Conservation (phyloP, 306 rosid species). For the Betula pendula region DNA sequence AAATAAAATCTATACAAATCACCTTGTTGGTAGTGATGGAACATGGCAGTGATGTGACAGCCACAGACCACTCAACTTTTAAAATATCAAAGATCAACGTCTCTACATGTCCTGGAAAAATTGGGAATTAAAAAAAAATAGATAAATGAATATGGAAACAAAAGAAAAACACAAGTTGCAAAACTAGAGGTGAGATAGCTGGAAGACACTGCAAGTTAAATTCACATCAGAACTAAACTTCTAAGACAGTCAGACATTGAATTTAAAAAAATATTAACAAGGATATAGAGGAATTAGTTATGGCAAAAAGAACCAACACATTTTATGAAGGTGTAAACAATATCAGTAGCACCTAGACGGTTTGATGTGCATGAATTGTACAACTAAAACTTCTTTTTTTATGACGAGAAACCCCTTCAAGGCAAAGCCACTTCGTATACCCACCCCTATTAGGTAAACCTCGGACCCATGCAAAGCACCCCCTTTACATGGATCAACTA, state of each 20-base stretch:
- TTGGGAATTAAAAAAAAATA: background rate
- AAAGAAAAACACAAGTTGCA: background rate
- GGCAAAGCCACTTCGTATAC: too few species aligned
- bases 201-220: background rate
- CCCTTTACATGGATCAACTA: too few species aligned
- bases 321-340: background rate
- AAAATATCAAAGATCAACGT: slow-evolving; percentile 79
- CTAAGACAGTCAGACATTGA: background rate
- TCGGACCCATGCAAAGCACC: too few species aligned
- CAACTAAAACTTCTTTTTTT: background rate
- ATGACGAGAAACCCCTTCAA: too few species aligned
- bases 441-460: too few species aligned
- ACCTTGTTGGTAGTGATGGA: slow-evolving; percentile 77
- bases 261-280: background rate
- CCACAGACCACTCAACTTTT: slow-evolving; percentile 77
- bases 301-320: background rate
- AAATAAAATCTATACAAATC: slow-evolving; percentile 16
- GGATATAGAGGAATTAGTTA: background rate
- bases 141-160: slow-evolving; percentile 1
- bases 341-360: background rate
- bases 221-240: background rate
- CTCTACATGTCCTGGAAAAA: slow-evolving; percentile 72
- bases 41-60: slow-evolving; percentile 62
- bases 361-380: background rate
- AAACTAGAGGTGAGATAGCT: background rate